phyloP scores from a whole-genome alignment of 2,329 filamentous ascomycete genomes.

The Colletotrichum sp. region DNA sequence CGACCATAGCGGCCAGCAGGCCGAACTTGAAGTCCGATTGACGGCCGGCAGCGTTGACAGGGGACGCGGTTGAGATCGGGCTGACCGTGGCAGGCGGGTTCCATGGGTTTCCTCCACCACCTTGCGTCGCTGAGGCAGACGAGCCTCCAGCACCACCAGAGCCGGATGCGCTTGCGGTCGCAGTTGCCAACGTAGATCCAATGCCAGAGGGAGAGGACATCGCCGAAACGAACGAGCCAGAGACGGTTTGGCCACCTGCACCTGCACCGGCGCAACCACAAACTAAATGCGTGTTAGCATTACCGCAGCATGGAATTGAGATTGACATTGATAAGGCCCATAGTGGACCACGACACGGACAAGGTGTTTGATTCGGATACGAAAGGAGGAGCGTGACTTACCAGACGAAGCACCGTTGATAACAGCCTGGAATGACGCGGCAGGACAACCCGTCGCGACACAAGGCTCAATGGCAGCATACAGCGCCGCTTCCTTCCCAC shows the following conservation, averaged over 20 bases:
- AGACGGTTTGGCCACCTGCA: background rate
- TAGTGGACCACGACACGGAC: too few species aligned
- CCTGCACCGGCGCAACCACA: constrained; percentile 12
- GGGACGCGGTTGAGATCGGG: constrained; percentile 4
- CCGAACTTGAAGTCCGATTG: background rate
- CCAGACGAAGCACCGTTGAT: constrained; percentile 27
- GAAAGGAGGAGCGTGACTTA: background rate
- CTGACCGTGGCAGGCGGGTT: background rate
- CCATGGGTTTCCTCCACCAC: background rate
- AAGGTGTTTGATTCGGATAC: too few species aligned
- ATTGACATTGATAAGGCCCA: too few species aligned
- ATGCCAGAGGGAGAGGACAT: background rate
- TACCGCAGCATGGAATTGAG: rapidly evolving
- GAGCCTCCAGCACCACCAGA: background rate
- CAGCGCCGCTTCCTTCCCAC: constrained; percentile 25
- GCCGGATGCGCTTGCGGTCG: background rate
- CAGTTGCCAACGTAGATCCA: background rate
- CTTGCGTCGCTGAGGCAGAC: constrained; percentile 3
- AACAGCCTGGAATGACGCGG: constrained; percentile 26
- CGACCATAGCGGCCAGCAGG: background rate
- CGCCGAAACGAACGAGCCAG: constrained; percentile 1
- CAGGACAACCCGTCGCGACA: constrained; percentile 28
- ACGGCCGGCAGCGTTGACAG: background rate
- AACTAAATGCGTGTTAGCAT: background rate
- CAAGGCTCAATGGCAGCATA: constrained; percentile 30